A percentile compares a stretch with the other conserved stretches of the same genome.
phyloP scores from a whole-genome alignment of 2,329 filamentous ascomycete species.

The Xylariaceae sp. region DNA sequence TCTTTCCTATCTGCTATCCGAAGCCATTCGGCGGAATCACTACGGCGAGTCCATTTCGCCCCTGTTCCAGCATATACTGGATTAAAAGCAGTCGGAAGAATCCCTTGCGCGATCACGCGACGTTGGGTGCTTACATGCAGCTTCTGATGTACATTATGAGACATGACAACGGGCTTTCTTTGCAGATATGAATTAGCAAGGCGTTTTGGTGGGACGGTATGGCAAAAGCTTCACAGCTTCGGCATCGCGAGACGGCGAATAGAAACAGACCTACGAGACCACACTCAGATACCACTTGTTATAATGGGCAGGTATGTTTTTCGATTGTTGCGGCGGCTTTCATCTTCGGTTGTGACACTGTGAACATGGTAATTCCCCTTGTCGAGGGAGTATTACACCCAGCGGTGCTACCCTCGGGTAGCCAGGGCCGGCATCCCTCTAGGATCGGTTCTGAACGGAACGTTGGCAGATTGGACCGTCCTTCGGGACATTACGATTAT shows the following conservation, averaged over 20 bases:
- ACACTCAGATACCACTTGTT: constrained; percentile 27
- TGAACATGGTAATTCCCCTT: constrained; percentile 6
- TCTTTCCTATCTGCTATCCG: constrained; percentile 78
- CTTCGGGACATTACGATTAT: constrained; percentile 30
- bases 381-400: constrained; percentile 36
- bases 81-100: constrained; percentile 38
- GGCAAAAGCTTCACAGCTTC: constrained; percentile 16
- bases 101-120: constrained; percentile 11
- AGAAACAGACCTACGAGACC: constrained; percentile 21
- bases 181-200: constrained; percentile 24
- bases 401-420: constrained; percentile 71
- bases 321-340: not conserved
- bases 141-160: constrained; percentile 22
- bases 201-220: constrained; percentile 24
- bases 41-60: constrained; percentile 80
- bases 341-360: constrained; percentile 2
- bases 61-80: constrained; percentile 61
- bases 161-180: constrained; percentile 24
- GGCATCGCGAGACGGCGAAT: constrained; percentile 16
- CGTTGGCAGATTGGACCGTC: constrained; percentile 61
- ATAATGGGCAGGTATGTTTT: constrained; percentile 29
- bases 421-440: constrained; percentile 64
- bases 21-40: constrained; percentile 93
- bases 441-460: constrained; percentile 74
- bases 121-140: constrained; percentile 22